These are phyloP conservation scores for Aegilops umbellulata DNA, from an alignment of 176 grass and related monocot species.

Conservation along the genomic window DNA sequence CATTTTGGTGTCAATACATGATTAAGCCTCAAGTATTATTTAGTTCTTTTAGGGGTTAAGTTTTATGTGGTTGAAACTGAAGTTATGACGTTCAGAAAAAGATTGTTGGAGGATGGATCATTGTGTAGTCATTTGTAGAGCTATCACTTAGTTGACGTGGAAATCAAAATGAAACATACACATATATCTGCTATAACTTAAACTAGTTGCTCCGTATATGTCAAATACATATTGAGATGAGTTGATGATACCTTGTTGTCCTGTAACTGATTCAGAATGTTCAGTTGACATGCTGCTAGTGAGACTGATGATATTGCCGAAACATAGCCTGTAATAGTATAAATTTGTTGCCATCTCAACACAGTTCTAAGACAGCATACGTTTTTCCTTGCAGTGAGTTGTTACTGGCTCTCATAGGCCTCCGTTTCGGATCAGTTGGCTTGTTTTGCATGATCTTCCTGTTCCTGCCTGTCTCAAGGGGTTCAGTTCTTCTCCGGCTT, in stretches of 20 bases:
- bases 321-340: background rate
- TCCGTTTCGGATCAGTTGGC: conserved; percentile 64
- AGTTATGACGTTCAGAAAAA: background rate
- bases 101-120: background rate
- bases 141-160: background rate
- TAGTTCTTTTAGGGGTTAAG: background rate
- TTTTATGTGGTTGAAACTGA: background rate
- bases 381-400: conserved; percentile 52
- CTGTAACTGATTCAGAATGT: background rate
- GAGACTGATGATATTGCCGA: background rate
- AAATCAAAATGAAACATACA: background rate
- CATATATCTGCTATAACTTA: background rate
- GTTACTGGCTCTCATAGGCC: conserved; percentile 54
- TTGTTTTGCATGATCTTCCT: conserved; percentile 87
- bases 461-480: conserved; percentile 82
- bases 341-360: background rate
- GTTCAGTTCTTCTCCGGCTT: conserved; percentile 92
- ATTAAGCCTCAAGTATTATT: background rate
- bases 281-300: background rate
- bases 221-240: background rate
- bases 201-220: background rate
- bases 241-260: background rate
- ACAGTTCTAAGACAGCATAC: background rate
- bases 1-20: background rate
- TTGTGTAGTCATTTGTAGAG: background rate